Evolutionary conservation across 116 monocot genomes (phyloP), one percentile per base, ranked within the genome.

Genomic region (Iris pallida): DNA sequence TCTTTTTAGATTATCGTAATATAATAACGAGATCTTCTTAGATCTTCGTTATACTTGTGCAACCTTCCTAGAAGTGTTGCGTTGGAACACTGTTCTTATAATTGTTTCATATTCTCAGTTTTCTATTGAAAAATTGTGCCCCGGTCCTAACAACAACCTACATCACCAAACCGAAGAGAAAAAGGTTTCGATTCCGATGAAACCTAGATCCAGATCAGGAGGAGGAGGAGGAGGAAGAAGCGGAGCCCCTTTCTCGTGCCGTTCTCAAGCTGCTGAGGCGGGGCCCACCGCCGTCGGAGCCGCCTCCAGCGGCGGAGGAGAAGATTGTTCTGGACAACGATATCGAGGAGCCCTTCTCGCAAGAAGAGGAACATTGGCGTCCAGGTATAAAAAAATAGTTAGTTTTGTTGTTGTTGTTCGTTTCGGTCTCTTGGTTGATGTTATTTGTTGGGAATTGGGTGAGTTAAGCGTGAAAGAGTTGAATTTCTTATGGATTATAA

Each of bases 271-370:
- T 89, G 5, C 20, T 88, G 72, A 68, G 77, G 56, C 58, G 81
- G 60, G 93, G 89, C 42, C 55, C 69, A 11, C 59, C 69, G 13
- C 55, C 68, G 19, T 19, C 3, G 9, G 65, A 8, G 11, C 55
- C 65, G 7, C 59, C 47, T 45, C 8, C 65, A 0, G 6, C 64
- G 20, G 56, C 6, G 15, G 64, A 16, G 45, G 47, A 16, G 9
- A 17, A 45, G 10, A 19, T 8, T 17, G 17, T 42, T 40, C 9
- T 67, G 15, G 79, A 88, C 44, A 90, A 90, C 46, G 91, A 91
- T n/a, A 95, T 95, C 7, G 95, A 91, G 76, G 86, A 95, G 52
- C 88, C 86, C 67, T 88, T 91, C 14, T 87, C 90, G 4, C 88
- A 85, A 45, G n/a, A n/a, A n/a, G 57, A 47, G 16, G 47, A 48